Base-by-base conservation (phyloP, 345 rosid genomes). In the Cardamine resedifolia region DNA sequence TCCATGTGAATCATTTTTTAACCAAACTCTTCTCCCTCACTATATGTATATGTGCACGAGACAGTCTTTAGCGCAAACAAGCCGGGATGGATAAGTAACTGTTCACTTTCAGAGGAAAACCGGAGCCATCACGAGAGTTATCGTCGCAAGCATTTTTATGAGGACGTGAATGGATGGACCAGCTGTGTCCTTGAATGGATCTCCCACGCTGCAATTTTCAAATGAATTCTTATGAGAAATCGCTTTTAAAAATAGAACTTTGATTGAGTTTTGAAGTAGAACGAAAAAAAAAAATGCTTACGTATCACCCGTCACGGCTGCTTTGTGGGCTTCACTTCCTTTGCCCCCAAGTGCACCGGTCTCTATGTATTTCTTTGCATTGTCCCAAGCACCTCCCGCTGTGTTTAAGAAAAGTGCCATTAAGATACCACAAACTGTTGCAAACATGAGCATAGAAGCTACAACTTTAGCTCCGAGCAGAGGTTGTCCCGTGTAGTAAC, bases 381-480 rank as follows among this genome's bases (percentile, higher is more conserved):
- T 91, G 83, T 91, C 99, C 99, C 99, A 95, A 43, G 99, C 99
- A 68, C 99, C 99, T 23, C 99, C 99, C 1, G 99, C 86, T 19
- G 99, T 95, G 83, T 95, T 95, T 20, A 95, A 85, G 87, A 95
- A 95, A 66, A 91, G 97, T 31, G 99, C 99, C 99, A 95, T 95
- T 41, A 95, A 95, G 73, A 91, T 95, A 68, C 99, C 99, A 68
- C 92, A 82, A 43, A 95, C 99, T 5, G 99, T 95, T 51, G 94
- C 99, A 71, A 95, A 95, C 98, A 95, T 91, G 76, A 90, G 83
- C 85, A 91, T 66, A 23, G 99, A 59, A 77, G 98, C 98, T 77
- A 90, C 99, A 48, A 90, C 98, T 84, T 91, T 91, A 36, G 97
- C 97, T 70, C 98, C 99, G 19, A 95, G 98, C 10, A 95, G 87